These are phyloP conservation scores for Fusarium pseudoanthophilum DNA, from an alignment of 2,329 filamentous ascomycete species.

Conservation along the genomic window DNA sequence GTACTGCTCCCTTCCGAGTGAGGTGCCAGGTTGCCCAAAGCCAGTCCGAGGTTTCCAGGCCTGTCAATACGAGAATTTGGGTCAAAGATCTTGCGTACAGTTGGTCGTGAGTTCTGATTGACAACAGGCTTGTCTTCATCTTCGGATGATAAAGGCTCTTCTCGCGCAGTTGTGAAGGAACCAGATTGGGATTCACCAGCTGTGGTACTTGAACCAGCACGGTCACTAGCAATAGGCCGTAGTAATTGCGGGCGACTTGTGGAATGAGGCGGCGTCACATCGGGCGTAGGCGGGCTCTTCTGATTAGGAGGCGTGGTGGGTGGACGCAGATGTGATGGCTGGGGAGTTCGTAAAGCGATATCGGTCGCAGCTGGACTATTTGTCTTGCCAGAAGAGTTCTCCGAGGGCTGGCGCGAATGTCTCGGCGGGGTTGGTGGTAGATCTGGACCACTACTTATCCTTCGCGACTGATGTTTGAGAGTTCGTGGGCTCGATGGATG, in stretches of 20 bases:
- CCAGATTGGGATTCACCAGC: constrained; percentile 71
- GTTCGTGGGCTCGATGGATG: constrained; percentile 53
- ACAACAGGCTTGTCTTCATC: constrained; percentile 62
- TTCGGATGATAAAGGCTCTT: constrained; percentile 71
- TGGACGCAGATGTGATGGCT: constrained; percentile 52
- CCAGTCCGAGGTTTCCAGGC: constrained; percentile 54
- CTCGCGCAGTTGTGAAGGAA: constrained; percentile 77
- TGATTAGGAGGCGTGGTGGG: constrained; percentile 73
- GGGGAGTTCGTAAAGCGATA: constrained; percentile 52
- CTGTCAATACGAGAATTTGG: constrained; percentile 31
- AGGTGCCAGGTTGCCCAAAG: constrained; percentile 55
- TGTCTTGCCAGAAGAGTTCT: constrained; percentile 57
- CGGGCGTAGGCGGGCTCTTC: constrained; percentile 77
- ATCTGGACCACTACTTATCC: constrained; percentile 58
- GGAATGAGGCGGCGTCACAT: constrained; percentile 75
- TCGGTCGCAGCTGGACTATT: constrained; percentile 56
- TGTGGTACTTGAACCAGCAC: constrained; percentile 62
- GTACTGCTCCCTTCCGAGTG: constrained; percentile 54
- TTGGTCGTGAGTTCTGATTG: constrained; percentile 56
- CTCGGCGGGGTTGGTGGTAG: constrained; percentile 72
- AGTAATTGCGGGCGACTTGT: constrained; percentile 55
- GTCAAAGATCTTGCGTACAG: constrained; percentile 54
- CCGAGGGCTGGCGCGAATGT: constrained; percentile 68
- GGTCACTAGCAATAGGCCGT: constrained; percentile 61
- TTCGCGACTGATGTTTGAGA: constrained; percentile 55